Conservation (phyloP, 495 filamentous ascomycete species). For the Podospora appendiculata region DNA sequence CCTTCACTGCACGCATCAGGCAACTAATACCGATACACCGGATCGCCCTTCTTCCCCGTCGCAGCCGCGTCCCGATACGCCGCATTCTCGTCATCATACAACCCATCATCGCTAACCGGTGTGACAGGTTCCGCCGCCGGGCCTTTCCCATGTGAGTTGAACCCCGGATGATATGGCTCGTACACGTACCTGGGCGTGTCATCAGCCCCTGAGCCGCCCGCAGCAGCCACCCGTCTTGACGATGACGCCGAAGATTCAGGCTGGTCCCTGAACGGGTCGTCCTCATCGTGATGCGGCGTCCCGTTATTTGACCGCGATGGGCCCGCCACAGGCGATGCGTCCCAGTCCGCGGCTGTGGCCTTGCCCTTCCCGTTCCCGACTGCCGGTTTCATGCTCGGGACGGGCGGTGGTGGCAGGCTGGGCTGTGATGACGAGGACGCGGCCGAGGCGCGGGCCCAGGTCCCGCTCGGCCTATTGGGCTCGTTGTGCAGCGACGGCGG, state of each 20-base stretch:
- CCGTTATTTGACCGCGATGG: constrained; percentile 30
- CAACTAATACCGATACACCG: constrained; percentile 30
- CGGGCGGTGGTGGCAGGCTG: constrained; percentile 8
- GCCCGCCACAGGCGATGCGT: constrained; percentile 13
- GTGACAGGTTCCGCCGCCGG: constrained; percentile 13
- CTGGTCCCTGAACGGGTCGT: constrained; percentile 41
- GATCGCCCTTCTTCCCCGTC: constrained; percentile 21
- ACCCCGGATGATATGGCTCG: constrained; percentile 49
- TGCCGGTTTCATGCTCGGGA: constrained; percentile 12
- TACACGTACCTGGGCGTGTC: constrained; percentile 21
- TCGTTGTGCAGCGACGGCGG: constrained; percentile 14
- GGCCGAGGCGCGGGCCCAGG: background rate
- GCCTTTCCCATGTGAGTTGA: constrained; percentile 13
- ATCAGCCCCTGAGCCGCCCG: constrained; percentile 7
- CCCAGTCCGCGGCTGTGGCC: constrained; percentile 18
- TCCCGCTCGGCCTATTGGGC: background rate
- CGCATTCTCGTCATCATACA: constrained; percentile 9
- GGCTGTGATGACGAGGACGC: background rate
- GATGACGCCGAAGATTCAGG: constrained; percentile 15
- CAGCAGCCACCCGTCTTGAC: constrained; percentile 4
- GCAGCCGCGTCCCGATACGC: constrained; percentile 11
- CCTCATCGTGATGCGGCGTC: constrained; percentile 24
- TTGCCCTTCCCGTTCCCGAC: constrained; percentile 37
- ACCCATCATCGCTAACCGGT: constrained; percentile 15
- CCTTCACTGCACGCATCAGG: background rate